phyloP scores from a whole-genome alignment of 2,329 filamentous ascomycete genomes.

The Ceratocystis ficicola region DNA sequence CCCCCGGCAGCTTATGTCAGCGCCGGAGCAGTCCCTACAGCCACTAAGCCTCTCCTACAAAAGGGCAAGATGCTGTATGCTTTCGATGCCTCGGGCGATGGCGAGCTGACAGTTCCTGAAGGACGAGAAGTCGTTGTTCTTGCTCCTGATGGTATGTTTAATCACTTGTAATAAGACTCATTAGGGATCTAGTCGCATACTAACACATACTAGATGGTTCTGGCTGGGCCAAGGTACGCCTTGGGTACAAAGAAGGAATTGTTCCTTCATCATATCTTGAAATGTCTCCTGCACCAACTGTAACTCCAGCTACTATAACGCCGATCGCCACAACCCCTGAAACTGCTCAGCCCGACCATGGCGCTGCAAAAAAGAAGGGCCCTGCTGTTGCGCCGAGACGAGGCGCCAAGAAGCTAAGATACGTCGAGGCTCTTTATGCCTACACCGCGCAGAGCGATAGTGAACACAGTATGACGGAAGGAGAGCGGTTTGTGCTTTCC shows the following conservation, averaged over 20 bases:
- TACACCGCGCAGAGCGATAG: conserved; percentile 75
- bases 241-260: conserved; percentile 64
- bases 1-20: conserved; percentile 72
- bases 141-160: conserved; percentile 70
- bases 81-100: conserved; percentile 69
- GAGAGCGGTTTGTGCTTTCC: conserved; percentile 82
- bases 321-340: conserved; percentile 30
- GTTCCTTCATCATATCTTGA: conserved; percentile 84
- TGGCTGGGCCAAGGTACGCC: conserved; percentile 79
- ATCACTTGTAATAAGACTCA: background rate
- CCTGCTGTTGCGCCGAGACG: conserved; percentile 82
- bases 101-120: conserved; percentile 69
- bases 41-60: conserved; percentile 34
- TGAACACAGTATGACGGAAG: conserved; percentile 83
- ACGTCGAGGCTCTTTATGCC: conserved; percentile 86
- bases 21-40: conserved; percentile 44
- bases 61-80: conserved; percentile 81
- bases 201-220: conserved; percentile 55
- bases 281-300: conserved; percentile 36
- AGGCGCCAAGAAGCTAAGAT: conserved; percentile 85
- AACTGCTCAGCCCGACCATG: conserved; percentile 46
- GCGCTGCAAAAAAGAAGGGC: conserved; percentile 64
- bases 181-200: conserved; percentile 24
- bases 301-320: conserved; percentile 28
- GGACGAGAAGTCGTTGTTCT: conserved; percentile 65